Percentiles rank a stretch among this genome's conserved stretches.
These are phyloP conservation scores for Amphibolis antarctica DNA, from an alignment of 106 monocot genomes.

Conservation along the genomic window DNA sequence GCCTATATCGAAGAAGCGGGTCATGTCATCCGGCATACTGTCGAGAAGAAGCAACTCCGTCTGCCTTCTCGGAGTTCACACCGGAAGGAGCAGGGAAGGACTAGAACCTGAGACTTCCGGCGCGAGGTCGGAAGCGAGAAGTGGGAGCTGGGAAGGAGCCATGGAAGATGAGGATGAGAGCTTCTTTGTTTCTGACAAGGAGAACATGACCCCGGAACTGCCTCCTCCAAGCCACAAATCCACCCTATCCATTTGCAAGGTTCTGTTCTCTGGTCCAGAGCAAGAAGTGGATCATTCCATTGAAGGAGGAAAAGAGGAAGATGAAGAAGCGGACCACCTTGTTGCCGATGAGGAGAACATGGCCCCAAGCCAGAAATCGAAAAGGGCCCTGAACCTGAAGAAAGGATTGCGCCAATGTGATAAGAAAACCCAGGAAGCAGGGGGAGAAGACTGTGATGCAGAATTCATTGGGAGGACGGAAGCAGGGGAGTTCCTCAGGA, in stretches of 20 bases:
- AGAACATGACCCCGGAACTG: slow-evolving; percentile 8
- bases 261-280: not conserved
- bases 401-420: not conserved
- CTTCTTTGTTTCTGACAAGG: slow-evolving; percentile 21
- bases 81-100: slow-evolving; percentile 19
- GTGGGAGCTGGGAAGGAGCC: no score
- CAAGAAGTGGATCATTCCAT: not conserved
- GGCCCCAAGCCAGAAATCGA: slow-evolving; percentile 1
- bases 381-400: not conserved
- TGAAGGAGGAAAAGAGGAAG: slow-evolving; percentile 3
- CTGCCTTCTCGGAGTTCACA: slow-evolving; percentile 26
- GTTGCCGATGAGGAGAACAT: slow-evolving; percentile 15
- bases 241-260: no score
- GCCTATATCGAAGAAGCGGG: slow-evolving; percentile 11
- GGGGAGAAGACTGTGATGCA: not conserved
- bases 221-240: not conserved
- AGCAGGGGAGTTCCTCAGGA: not conserved
- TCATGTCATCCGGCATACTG: slow-evolving; percentile 26
- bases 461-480: not conserved
- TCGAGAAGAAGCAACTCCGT: slow-evolving; percentile 45
- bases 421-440: not conserved
- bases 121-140: not conserved
- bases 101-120: not conserved
- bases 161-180: slow-evolving; percentile 18
- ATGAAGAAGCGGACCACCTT: slow-evolving; percentile 3